Evolutionary conservation across 768 basidiomycete species (phyloP).

Genomic region (Lentinus tigrinus): DNA sequence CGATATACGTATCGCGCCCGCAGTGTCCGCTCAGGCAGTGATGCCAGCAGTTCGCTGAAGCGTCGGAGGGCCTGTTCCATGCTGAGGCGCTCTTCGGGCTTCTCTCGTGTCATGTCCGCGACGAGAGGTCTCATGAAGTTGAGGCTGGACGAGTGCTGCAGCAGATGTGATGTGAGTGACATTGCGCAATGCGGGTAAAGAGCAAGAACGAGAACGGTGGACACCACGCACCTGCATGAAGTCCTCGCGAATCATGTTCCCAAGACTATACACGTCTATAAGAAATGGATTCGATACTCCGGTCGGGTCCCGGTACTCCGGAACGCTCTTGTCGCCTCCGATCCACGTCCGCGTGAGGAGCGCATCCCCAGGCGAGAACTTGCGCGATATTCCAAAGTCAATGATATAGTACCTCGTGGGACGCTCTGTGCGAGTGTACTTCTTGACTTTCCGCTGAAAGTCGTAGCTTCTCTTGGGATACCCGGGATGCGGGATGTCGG

Average conservation of each 20-base stretch:
- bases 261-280: conserved; percentile 23
- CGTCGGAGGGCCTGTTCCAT: neutral
- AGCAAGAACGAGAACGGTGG: neutral
- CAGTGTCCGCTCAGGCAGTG: neutral
- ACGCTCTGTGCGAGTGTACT: conserved; percentile 30
- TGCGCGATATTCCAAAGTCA: conserved; percentile 15
- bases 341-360: neutral
- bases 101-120: conserved; percentile 23
- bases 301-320: conserved; percentile 14
- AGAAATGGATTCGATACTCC: conserved; percentile 16
- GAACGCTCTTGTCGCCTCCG: conserved; percentile 19
- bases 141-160: conserved; percentile 8
- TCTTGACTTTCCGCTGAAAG: conserved; percentile 15
- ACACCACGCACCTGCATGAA: conserved; percentile 11
- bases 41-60: neutral
- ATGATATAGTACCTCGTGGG: conserved; percentile 29
- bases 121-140: conserved; percentile 28
- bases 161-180: neutral
- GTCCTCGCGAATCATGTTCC: conserved; percentile 16
- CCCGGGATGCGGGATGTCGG: conserved; percentile 4
- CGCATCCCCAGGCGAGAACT: conserved; percentile 4
- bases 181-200: too few relatives aligned
- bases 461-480: neutral
- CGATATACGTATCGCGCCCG: neutral
- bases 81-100: conserved; percentile 27